A percentile compares a stretch with the other conserved stretches of the same genome.
Conservation (phyloP, 2,329 filamentous ascomycete genomes). For the Neocatenulostroma microsporum region DNA sequence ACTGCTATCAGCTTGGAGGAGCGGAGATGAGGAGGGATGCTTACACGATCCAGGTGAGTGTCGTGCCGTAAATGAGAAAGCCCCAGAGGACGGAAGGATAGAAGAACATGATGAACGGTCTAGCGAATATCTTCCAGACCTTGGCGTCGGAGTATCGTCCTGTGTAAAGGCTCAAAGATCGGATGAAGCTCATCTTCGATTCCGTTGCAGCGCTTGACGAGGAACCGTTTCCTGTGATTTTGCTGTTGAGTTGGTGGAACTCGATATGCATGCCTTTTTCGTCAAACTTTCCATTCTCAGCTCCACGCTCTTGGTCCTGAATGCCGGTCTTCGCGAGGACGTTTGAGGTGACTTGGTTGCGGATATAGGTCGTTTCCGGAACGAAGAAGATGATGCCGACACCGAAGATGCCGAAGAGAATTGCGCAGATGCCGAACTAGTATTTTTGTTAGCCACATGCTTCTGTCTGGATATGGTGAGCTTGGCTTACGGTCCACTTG, state of each 20-base stretch:
- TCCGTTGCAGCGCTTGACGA: constrained; percentile 10
- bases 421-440: constrained; percentile 35
- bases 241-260: constrained; percentile 6
- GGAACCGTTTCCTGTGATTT: constrained; percentile 15
- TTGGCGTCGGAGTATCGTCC: constrained; percentile 28
- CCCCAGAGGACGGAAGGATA: constrained; percentile 34
- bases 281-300: constrained; percentile 14
- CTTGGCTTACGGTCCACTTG: too few species aligned
- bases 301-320: constrained; percentile 10
- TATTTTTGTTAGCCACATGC: too few species aligned
- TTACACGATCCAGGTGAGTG: constrained; percentile 32
- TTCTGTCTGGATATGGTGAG: too few species aligned
- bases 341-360: constrained; percentile 7
- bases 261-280: constrained; percentile 14
- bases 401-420: constrained; percentile 29
- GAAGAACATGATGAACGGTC: constrained; percentile 31
- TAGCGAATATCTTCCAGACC: constrained; percentile 29
- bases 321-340: constrained; percentile 10
- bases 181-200: constrained; percentile 24
- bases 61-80: constrained; percentile 38
- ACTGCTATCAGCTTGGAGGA: too few species aligned
- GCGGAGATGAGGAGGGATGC: too few species aligned
- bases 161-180: constrained; percentile 24
- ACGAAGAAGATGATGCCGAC: constrained; percentile 26
- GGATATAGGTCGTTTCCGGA: constrained; percentile 25